A percentile compares a stretch with the other conserved stretches of the same genome.
These are phyloP conservation scores for Coniella lustricola DNA, from an alignment of 2,329 filamentous ascomycete species.

Conservation along the genomic window DNA sequence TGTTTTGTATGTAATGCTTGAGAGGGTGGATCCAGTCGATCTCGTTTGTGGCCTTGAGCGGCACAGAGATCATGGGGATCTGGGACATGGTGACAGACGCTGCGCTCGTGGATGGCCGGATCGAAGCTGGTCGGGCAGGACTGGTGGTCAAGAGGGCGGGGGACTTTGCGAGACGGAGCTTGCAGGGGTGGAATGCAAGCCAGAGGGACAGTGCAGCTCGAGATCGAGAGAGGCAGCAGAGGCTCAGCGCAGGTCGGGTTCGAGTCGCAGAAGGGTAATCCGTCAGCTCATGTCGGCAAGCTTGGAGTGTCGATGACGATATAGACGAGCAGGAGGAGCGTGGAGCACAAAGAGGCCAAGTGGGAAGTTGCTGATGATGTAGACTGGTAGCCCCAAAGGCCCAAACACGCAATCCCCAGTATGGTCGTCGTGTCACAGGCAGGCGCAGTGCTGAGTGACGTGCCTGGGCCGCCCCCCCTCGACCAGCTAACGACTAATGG, in stretches of 20 bases:
- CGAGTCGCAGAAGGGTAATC: background rate
- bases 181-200: slow-evolving; percentile 7
- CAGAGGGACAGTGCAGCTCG: background rate
- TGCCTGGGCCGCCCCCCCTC: no score
- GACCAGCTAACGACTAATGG: no score
- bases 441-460: background rate
- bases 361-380: slow-evolving; percentile 10
- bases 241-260: slow-evolving; percentile 9
- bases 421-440: background rate
- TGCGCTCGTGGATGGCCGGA: background rate
- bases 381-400: no score
- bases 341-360: no score
- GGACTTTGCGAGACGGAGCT: slow-evolving; percentile 11
- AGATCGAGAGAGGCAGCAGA: slow-evolving; percentile 1
- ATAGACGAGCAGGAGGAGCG: slow-evolving; percentile 3
- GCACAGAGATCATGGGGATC: slow-evolving; percentile 91
- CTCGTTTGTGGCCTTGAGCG: slow-evolving; percentile 90
- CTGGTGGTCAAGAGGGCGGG: slow-evolving; percentile 7
- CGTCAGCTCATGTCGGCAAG: slow-evolving; percentile 14
- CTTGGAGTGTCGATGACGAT: background rate
- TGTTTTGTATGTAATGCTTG: slow-evolving; percentile 87
- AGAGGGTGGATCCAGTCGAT: slow-evolving; percentile 95
- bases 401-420: slow-evolving; percentile 1
- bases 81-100: slow-evolving; percentile 55
- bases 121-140: background rate